These are phyloP conservation scores for Kwoniella europaea DNA, from an alignment of 768 basidiomycete genomes.

Conservation along the genomic window DNA sequence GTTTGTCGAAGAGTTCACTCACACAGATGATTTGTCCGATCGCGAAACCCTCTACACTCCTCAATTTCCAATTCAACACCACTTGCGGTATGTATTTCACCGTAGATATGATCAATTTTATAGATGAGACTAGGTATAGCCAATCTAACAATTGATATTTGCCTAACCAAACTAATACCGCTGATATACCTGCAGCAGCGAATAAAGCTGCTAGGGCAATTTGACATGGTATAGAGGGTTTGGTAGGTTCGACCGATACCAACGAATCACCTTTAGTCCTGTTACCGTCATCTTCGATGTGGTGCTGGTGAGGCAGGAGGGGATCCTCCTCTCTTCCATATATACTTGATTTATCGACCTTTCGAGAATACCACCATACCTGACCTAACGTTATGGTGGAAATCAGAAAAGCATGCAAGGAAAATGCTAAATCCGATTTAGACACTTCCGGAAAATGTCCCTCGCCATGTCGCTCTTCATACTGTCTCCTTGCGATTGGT, in stretches of 20 bases:
- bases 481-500: conserved; percentile 55
- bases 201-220: conserved; percentile 42
- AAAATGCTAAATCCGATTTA: conserved; percentile 60
- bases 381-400: conserved; percentile 55
- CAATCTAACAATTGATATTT: conserved; percentile 49
- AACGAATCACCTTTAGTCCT: not conserved
- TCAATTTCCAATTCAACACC: conserved; percentile 56
- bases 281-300: not conserved
- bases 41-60: conserved; percentile 56
- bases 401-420: conserved; percentile 57
- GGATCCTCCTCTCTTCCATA: conserved; percentile 11
- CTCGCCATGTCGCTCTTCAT: conserved; percentile 52
- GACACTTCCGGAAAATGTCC: conserved; percentile 58
- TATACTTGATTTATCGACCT: conserved; percentile 14
- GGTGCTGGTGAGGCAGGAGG: not conserved
- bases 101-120: conserved; percentile 58
- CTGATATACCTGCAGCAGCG: conserved; percentile 37
- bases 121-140: conserved; percentile 52
- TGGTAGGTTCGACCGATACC: not conserved
- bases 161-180: conserved; percentile 38
- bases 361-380: conserved; percentile 54
- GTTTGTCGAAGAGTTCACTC: conserved; percentile 45
- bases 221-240: conserved; percentile 32
- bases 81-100: conserved; percentile 61
- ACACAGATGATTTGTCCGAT: conserved; percentile 47